A percentile compares a stretch with the other conserved stretches of the same genome.
phyloP scores from a whole-genome alignment of 306 rosid genomes.

The Acacia melanoxylon region DNA sequence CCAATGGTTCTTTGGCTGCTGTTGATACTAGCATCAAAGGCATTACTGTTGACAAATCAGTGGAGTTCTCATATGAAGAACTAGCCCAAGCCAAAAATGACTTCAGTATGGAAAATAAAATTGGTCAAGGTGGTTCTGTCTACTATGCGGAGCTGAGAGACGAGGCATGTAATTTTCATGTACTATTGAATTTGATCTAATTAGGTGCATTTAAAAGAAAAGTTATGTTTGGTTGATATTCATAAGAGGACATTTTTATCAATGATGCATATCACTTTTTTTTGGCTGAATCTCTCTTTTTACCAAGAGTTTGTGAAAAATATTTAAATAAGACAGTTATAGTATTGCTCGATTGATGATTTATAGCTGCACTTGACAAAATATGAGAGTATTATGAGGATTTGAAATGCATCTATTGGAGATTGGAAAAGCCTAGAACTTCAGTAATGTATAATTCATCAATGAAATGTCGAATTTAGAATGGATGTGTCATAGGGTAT shows the following conservation, averaged over 20 bases:
- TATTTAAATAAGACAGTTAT: neutral
- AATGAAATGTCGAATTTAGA: too few species aligned
- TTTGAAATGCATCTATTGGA: too few species aligned
- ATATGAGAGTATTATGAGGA: neutral
- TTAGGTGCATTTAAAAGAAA: constrained; percentile 11
- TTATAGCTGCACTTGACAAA: neutral
- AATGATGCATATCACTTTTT: neutral
- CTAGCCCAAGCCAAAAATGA: constrained; percentile 78
- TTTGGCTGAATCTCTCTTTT: neutral
- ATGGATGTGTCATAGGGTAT: too few species aligned
- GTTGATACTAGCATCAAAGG: constrained; percentile 40
- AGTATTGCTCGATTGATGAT: neutral
- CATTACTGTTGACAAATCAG: constrained; percentile 65
- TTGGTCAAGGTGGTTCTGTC: constrained; percentile 94
- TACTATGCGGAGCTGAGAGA: constrained; percentile 89
- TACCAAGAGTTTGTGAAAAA: neutral
- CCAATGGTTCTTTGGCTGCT: constrained; percentile 28
- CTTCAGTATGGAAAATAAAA: constrained; percentile 69
- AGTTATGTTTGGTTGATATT: neutral
- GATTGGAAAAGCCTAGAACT: too few species aligned
- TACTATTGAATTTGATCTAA: neutral
- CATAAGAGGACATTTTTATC: neutral
- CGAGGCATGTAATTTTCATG: constrained; percentile 63
- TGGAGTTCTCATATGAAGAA: constrained; percentile 75
- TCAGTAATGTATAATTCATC: too few species aligned